Evolutionary conservation across 1,139 yeast species (phyloP).

Genomic region (Keqinozyma sinolaborantium): DNA sequence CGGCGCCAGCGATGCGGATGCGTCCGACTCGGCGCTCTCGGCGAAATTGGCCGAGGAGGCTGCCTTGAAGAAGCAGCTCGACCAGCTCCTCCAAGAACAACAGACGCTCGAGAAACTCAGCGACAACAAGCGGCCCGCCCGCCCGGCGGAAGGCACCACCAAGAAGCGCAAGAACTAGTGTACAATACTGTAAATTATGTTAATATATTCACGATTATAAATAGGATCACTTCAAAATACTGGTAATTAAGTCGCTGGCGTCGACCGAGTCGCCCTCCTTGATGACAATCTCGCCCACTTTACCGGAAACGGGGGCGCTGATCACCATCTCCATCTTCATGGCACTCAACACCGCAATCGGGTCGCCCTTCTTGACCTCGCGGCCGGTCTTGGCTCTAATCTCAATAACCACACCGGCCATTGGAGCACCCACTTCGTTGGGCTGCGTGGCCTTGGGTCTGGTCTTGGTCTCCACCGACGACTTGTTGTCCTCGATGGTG

Average conservation of each 20-base stretch:
- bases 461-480: slow-evolving; percentile 77
- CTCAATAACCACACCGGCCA: slow-evolving; percentile 98
- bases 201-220: background rate
- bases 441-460: slow-evolving; percentile 94
- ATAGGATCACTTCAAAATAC: slow-evolving; percentile 23
- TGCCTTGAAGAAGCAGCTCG: slow-evolving; percentile 21
- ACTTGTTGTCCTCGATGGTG: slow-evolving; percentile 82
- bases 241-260: slow-evolving; percentile 74
- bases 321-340: slow-evolving; percentile 99
- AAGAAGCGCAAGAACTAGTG: background rate
- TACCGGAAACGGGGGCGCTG: slow-evolving; percentile 86
- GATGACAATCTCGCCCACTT: slow-evolving; percentile 68
- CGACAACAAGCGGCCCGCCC: slow-evolving; percentile 10
- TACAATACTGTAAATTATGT: background rate
- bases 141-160: background rate
- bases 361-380: slow-evolving; percentile 94
- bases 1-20: slow-evolving; percentile 19
- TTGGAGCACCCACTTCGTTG: slow-evolving; percentile 96
- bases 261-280: slow-evolving; percentile 95
- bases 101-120: too few species aligned
- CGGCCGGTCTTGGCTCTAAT: slow-evolving; percentile 84
- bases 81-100: slow-evolving; percentile 25
- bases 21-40: slow-evolving; percentile 17
- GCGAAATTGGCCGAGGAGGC: slow-evolving; percentile 19
- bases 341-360: slow-evolving; percentile 90